Conservation (phyloP, 1,284 basidiomycete genomes). For the Cryptococcus maquisensis region DNA sequence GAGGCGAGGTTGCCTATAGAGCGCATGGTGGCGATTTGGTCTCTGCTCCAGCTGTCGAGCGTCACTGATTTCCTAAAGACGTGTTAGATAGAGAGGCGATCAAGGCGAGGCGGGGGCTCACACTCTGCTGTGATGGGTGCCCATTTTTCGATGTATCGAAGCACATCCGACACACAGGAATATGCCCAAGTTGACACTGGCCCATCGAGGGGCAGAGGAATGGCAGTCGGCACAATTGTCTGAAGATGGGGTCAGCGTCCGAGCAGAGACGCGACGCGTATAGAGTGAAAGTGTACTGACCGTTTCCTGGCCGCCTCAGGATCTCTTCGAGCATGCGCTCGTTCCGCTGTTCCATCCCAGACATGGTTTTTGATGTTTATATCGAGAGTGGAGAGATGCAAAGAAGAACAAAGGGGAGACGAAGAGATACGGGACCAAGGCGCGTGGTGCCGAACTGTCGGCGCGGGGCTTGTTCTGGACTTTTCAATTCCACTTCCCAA, state of each 20-base stretch:
- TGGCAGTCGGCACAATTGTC: slow-evolving; percentile 48
- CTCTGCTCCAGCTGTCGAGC: slow-evolving; percentile 47
- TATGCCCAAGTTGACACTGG: slow-evolving; percentile 44
- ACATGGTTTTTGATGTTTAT: too few species aligned
- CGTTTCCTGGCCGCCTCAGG: slow-evolving; percentile 42
- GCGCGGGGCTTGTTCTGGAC: too few species aligned
- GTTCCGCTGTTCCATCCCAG: slow-evolving; percentile 30
- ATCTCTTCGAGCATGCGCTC: slow-evolving; percentile 46
- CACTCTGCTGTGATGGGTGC: slow-evolving; percentile 47
- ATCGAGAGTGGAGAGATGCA: too few species aligned
- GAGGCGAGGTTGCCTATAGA: slow-evolving; percentile 39
- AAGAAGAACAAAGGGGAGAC: too few species aligned
- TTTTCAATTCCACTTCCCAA: too few species aligned
- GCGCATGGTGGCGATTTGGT: slow-evolving; percentile 40
- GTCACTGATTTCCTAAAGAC: slow-evolving; percentile 42
- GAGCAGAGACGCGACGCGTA: neutral
- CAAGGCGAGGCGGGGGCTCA: slow-evolving; percentile 16
- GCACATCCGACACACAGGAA: slow-evolving; percentile 44
- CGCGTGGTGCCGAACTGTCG: neutral
- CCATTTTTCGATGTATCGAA: slow-evolving; percentile 44
- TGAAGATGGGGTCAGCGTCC: slow-evolving; percentile 8
- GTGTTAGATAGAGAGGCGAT: neutral
- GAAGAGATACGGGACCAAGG: neutral
- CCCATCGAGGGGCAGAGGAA: slow-evolving; percentile 44
- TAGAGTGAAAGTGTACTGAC: slow-evolving; percentile 20